phyloP scores from a whole-genome alignment of 2,329 filamentous ascomycete species.

The Paracamarosporium sp. region DNA sequence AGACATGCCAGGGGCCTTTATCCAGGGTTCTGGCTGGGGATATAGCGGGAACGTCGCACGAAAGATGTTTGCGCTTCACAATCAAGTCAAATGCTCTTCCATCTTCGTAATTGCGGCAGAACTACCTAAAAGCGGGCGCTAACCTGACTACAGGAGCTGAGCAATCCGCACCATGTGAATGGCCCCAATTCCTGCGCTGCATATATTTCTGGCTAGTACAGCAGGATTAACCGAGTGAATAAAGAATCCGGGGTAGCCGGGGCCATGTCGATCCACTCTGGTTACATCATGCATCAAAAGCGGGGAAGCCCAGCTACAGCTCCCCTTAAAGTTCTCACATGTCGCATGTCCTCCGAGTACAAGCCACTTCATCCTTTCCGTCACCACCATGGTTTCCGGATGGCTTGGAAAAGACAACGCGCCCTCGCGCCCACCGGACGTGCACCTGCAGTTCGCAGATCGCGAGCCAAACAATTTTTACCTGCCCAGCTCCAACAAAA shows the following conservation, averaged over 20 bases:
- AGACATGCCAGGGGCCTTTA: too few species aligned
- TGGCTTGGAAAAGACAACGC: constrained; percentile 35
- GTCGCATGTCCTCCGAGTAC: constrained; percentile 5
- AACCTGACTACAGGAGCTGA: neutral
- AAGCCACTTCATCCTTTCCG: constrained; percentile 5
- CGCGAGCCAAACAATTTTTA: constrained; percentile 42
- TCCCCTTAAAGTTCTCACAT: constrained; percentile 19
- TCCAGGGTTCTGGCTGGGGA: too few species aligned
- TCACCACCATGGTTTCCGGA: constrained; percentile 30
- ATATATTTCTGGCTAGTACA: neutral
- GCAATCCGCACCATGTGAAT: neutral
- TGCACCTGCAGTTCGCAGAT: constrained; percentile 40
- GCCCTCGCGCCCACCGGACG: constrained; percentile 32
- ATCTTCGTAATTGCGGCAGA: too few species aligned
- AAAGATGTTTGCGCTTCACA: too few species aligned
- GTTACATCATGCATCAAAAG: constrained; percentile 10
- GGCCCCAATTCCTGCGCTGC: neutral
- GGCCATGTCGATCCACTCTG: constrained; percentile 8
- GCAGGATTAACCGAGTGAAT: constrained; percentile 4
- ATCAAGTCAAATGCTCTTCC: too few species aligned
- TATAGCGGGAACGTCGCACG: too few species aligned
- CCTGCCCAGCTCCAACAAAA: constrained; percentile 31
- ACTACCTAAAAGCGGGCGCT: too few species aligned
- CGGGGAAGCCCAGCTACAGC: constrained; percentile 15
- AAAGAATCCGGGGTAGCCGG: constrained; percentile 9